These are phyloP conservation scores for Aristolochia californica DNA, from an alignment of 164 flowering plant species.

Conservation along the genomic window DNA sequence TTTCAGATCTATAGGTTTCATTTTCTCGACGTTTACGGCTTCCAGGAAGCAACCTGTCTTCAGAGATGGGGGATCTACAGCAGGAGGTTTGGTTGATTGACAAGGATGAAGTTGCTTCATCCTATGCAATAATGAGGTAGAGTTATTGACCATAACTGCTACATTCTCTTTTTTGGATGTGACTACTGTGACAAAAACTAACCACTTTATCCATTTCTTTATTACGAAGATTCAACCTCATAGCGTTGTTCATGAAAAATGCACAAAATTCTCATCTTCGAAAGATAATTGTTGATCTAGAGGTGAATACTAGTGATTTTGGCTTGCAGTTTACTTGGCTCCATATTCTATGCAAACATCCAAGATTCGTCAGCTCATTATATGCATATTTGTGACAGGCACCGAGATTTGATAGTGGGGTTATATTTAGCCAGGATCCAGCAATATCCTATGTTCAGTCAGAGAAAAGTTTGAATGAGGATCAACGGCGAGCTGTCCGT, in stretches of 20 bases:
- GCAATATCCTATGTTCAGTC: constrained; percentile 85
- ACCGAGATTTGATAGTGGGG: constrained; percentile 89
- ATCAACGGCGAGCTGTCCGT: constrained; percentile 81
- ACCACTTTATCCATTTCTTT: neutral
- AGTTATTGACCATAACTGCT: neutral
- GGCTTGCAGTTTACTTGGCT: neutral
- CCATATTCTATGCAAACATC: neutral
- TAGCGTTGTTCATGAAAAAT: constrained; percentile 60
- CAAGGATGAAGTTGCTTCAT: constrained; percentile 70
- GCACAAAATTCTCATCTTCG: constrained; percentile 50
- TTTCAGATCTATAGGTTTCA: constrained; percentile 40
- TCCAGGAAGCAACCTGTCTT: constrained; percentile 43
- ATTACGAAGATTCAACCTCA: constrained; percentile 67
- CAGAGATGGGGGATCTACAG: constrained; percentile 34
- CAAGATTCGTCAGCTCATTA: neutral
- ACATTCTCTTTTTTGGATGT: neutral
- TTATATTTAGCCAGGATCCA: constrained; percentile 87
- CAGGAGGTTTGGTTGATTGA: constrained; percentile 68
- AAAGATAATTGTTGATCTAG: constrained; percentile 82
- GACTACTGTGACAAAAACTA: neutral
- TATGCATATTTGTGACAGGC: constrained; percentile 30
- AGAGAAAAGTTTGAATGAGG: constrained; percentile 73
- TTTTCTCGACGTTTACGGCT: constrained; percentile 67
- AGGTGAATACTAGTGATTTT: constrained; percentile 33
- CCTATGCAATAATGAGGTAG: constrained; percentile 83